Evolutionary conservation across 2,329 filamentous ascomycete species (phyloP), one percentile per base, ranked within the genome.

Genomic region (Trichoderma sp.): DNA sequence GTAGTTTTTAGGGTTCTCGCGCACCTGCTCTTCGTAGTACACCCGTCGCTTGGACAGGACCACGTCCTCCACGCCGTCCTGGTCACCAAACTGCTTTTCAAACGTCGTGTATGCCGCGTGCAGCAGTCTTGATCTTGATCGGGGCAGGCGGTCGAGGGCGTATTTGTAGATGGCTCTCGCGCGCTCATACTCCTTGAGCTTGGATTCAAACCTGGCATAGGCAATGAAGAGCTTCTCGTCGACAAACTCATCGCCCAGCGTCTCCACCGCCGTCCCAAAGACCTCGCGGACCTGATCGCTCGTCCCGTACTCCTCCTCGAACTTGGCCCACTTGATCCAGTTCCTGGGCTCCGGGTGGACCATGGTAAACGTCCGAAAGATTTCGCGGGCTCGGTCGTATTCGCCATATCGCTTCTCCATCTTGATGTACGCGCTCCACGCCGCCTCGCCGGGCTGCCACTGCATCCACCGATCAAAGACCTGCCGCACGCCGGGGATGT

Each of bases 381-480:
- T 94, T 51, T 90, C 88, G 45, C 95, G 84, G n/a, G 93, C 94
- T 66, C 93, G 83, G 67, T 97, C 92, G 72, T 90, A 95, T 76
- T 99, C 95, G 72, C 89, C 89, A 74, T 98, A 98, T 65, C 95
- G 83, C 82, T 96, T 97, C 81, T 99, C 95, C 66, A 99, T 79
- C 79, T 97, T 97, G 79, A 99, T 97, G 76, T 97, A 98, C 50
- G 94, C 90, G 70, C 88, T 89, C 95, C 95, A 99, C 0, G 94
- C 95, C 50, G 91, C 89, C 83, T 98, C 94, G 70, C 97, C 93
- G 0, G 95, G 95, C 76, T 97, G 92, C 95, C 95, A 99, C 68
- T 91, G 89, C 90, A 99, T 94, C 95, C 95, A 99, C 52, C 95
- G 85, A 79, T 99, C 95, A 75, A 98, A 99, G 0, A 98, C 92